Evolutionary conservation across 768 basidiomycete genomes (phyloP), one percentile per base, ranked within the genome.

Genomic region (Kwoniella mangroviensis): DNA sequence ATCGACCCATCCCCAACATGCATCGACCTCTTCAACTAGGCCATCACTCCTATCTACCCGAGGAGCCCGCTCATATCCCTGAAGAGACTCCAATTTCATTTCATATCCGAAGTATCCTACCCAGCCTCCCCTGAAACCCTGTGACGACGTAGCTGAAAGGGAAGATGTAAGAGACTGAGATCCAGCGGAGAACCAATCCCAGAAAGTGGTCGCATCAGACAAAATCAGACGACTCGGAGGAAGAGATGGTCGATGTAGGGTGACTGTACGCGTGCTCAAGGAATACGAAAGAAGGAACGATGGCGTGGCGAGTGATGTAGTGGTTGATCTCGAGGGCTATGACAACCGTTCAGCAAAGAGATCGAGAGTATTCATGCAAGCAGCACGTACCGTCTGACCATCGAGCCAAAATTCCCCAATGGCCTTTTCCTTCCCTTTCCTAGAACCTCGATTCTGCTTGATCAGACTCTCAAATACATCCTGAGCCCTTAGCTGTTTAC

Each of bases 81-180:
- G 70, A 63, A 84, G 53, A 64, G 77, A 81, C 72, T 83, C 82
- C 52, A 73, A 71, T 69, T 83, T 83, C 82, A 84, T 83, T 67
- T 83, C 83, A 67, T 83, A 84, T 0, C 79, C 77, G 57, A 82
- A 79, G 81, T 83, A 84, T 15, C 83, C 83, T 3, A 83, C 79
- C 82, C 81, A 83, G 2, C 83, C 83, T 34, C 80, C 80, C 65
- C 75, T 72, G 74, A 77, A 83, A 11, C 65, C 52, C 24, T 63
- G 49, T 3, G 61, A n/a, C 12, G 43, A 21, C 19, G 43, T 41
- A 22, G 62, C 22, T 15, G 56, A 15, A 43, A 43, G 42, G 1
- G 63, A 22, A 21, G 61, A n/a, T 5, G 65, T 60, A 0, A 74
- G 52, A 9, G 63, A 57, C 1, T 62, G 61, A 19, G 76, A 71